Evolutionary conservation across 1,284 basidiomycete genomes (phyloP).

Genomic region (Ceratobasidium sp.): DNA sequence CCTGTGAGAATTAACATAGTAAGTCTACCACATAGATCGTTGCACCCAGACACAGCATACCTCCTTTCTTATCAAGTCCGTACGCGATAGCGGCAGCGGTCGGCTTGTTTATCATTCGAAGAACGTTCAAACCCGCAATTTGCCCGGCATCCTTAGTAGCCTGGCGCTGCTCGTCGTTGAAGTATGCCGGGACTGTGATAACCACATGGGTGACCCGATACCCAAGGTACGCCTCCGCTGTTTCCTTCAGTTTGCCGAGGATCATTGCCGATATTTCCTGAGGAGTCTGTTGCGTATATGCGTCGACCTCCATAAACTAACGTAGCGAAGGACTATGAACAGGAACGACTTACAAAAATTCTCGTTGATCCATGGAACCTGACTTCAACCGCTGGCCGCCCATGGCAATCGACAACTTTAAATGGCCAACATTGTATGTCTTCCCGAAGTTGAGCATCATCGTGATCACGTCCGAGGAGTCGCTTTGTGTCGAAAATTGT

Average conservation of each 20-base stretch:
- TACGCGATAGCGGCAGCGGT: conserved; percentile 68
- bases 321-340: no score
- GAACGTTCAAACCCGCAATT: conserved; percentile 65
- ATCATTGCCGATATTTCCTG: conserved; percentile 9
- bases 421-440: conserved; percentile 60
- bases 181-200: no score
- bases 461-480: not conserved
- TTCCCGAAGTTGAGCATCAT: not conserved
- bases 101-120: conserved; percentile 67
- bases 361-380: conserved; percentile 67
- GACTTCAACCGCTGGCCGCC: conserved; percentile 69
- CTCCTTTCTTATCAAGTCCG: conserved; percentile 61
- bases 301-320: no score
- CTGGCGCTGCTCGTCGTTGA: conserved; percentile 52
- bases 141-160: conserved; percentile 66
- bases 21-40: not conserved
- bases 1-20: conserved; percentile 51
- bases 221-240: no score
- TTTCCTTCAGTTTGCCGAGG: conserved; percentile 46
- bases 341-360: conserved; percentile 52
- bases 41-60: not conserved
- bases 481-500: not conserved
- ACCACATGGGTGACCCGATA: no score
- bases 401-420: conserved; percentile 64
- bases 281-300: not conserved